A percentile compares a stretch with the other conserved stretches of the same genome.
These are phyloP conservation scores for Pseudocercospora vitis DNA, from an alignment of 2,329 filamentous ascomycete genomes.

Conservation along the genomic window DNA sequence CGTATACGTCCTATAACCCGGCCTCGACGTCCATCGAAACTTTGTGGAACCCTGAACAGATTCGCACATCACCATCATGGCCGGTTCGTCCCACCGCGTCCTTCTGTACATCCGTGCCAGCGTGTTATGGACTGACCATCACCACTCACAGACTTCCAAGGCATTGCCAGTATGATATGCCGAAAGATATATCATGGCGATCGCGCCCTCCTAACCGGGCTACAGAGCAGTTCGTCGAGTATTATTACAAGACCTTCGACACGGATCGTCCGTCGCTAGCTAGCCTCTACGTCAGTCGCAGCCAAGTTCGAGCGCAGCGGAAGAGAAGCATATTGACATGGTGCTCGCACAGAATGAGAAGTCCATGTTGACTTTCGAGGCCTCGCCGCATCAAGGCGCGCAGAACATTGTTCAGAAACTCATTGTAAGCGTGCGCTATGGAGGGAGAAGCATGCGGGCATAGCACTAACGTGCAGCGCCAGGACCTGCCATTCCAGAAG, in stretches of 20 bases:
- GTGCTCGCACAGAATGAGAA: conserved; percentile 63
- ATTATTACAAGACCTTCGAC: conserved; percentile 92
- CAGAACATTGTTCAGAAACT: conserved; percentile 76
- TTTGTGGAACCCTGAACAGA: no score
- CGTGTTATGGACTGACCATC: conserved; percentile 11
- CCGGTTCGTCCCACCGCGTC: background rate
- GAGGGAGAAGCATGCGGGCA: background rate
- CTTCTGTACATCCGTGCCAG: background rate
- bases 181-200: background rate
- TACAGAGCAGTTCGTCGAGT: conserved; percentile 82
- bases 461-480: conserved; percentile 8
- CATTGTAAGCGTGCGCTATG: conserved; percentile 55
- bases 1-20: no score
- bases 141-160: conserved; percentile 35
- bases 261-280: conserved; percentile 63
- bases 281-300: conserved; percentile 71
- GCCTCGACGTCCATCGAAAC: no score
- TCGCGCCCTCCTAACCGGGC: conserved; percentile 9
- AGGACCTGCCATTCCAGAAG: conserved; percentile 78
- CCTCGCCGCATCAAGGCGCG: conserved; percentile 62
- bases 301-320: background rate
- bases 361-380: conserved; percentile 95
- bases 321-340: conserved; percentile 19
- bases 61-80: background rate
- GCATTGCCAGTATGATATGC: conserved; percentile 34